phyloP scores from a whole-genome alignment of 2,329 filamentous ascomycete species.

The Lecanicillium sp. region DNA sequence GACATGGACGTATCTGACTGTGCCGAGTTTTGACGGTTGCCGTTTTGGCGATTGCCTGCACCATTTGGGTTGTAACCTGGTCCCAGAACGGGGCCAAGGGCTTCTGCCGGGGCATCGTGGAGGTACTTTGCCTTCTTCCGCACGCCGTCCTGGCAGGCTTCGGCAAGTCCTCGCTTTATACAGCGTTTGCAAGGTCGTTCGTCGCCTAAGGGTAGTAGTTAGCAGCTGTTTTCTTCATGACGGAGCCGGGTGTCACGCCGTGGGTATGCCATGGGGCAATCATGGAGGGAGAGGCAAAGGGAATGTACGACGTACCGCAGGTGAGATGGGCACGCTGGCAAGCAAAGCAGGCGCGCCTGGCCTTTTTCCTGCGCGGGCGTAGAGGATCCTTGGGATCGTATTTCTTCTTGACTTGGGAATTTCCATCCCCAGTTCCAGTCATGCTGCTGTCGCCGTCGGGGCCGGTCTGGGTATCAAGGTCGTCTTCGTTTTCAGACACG shows the following conservation, averaged over 20 bases:
- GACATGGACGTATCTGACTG: conserved; percentile 34
- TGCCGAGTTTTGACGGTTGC: conserved; percentile 39
- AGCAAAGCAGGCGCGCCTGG: conserved; percentile 87
- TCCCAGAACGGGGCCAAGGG: conserved; percentile 76
- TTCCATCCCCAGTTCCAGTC: conserved; percentile 40
- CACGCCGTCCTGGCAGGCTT: conserved; percentile 90
- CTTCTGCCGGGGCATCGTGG: conserved; percentile 87
- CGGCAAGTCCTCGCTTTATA: conserved; percentile 85
- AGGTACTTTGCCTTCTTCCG: conserved; percentile 99
- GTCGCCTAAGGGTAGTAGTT: conserved; percentile 57
- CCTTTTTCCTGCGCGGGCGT: conserved; percentile 90
- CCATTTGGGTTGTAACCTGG: conserved; percentile 57
- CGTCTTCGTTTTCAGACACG: conserved; percentile 53
- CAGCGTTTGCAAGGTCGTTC: conserved; percentile 91
- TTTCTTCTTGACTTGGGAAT: conserved; percentile 55
- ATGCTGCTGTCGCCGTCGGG: conserved; percentile 45
- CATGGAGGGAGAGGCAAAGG: conserved; percentile 6
- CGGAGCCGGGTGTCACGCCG: not conserved
- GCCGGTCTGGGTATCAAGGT: conserved; percentile 40
- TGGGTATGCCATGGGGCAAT: too few relatives aligned
- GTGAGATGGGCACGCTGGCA: conserved; percentile 96
- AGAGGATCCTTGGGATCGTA: conserved; percentile 82
- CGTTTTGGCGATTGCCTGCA: conserved; percentile 30
- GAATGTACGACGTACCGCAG: conserved; percentile 69
- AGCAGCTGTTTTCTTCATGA: conserved; percentile 17